phyloP scores from a whole-genome alignment of 208 protist species.

The Leishmania aethiopica region DNA sequence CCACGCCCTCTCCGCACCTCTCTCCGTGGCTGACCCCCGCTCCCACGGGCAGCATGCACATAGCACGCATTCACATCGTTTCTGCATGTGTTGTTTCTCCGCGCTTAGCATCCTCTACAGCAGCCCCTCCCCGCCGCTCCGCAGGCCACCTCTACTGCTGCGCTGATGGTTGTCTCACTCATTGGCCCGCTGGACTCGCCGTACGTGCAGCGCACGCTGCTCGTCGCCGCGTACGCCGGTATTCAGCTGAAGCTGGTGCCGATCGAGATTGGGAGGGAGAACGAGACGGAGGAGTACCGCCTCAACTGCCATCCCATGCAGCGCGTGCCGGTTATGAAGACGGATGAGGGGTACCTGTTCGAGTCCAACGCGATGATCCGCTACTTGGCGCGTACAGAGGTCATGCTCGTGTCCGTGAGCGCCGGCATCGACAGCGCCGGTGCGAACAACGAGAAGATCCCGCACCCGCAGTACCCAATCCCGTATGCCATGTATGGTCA shows the following conservation, averaged over 20 bases:
- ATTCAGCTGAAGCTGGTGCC: conserved; percentile 64
- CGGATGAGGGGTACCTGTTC: conserved; percentile 80
- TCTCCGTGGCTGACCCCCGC: neutral
- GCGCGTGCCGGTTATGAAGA: conserved; percentile 70
- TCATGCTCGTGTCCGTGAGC: conserved; percentile 33
- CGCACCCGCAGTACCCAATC: conserved; percentile 61
- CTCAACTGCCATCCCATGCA: conserved; percentile 74
- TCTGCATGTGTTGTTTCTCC: neutral
- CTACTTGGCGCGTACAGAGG: conserved; percentile 68
- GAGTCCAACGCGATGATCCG: conserved; percentile 79
- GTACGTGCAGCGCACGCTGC: conserved; percentile 58
- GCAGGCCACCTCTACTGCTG: neutral
- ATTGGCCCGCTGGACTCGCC: conserved; percentile 58
- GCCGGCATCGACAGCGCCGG: conserved; percentile 20
- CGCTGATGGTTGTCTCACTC: conserved; percentile 51
- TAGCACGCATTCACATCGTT: neutral
- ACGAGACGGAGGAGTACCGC: conserved; percentile 59
- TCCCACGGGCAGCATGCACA: neutral
- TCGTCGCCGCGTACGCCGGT: conserved; percentile 73
- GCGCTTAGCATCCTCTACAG: neutral
- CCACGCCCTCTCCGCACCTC: too few relatives aligned
- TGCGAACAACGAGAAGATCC: conserved; percentile 32
- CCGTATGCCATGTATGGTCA: conserved; percentile 76
- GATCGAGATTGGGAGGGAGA: conserved; percentile 46
- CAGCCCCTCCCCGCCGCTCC: neutral